Percentiles rank a stretch among this genome's conserved stretches.
phyloP scores from a whole-genome alignment of 306 rosid species.

The Rosa persica region DNA sequence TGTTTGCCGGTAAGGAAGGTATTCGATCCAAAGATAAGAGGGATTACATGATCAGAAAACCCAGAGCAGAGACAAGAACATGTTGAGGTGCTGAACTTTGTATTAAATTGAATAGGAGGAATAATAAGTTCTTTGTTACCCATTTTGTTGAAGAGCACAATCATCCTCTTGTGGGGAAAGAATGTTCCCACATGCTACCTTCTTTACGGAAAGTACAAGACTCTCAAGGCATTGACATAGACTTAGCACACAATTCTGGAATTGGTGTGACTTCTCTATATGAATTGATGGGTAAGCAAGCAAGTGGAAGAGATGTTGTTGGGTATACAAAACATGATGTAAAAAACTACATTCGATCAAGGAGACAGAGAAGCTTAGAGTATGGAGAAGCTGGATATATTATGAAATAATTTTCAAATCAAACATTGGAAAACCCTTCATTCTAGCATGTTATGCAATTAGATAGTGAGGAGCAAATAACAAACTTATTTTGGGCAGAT shows the following conservation, averaged over 20 bases:
- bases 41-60: neutral
- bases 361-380: neutral
- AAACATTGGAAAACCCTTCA: neutral
- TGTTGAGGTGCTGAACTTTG: neutral
- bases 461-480: no score
- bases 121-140: neutral
- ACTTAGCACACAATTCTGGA: neutral
- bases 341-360: neutral
- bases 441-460: neutral
- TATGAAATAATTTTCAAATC: neutral
- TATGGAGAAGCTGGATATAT: neutral
- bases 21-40: neutral
- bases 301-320: neutral
- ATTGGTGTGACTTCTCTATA: neutral
- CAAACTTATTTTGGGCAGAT: no score
- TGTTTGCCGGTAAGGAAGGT: neutral
- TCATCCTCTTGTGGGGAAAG: neutral
- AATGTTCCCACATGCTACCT: conserved; percentile 3
- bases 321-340: neutral
- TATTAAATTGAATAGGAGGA: neutral
- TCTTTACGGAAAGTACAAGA: neutral
- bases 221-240: neutral
- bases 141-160: neutral
- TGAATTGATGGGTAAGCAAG: conserved; percentile 1
- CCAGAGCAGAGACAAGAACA: neutral